phyloP scores from a whole-genome alignment of 2,329 filamentous ascomycete species.

The Monilinia aucupariae region DNA sequence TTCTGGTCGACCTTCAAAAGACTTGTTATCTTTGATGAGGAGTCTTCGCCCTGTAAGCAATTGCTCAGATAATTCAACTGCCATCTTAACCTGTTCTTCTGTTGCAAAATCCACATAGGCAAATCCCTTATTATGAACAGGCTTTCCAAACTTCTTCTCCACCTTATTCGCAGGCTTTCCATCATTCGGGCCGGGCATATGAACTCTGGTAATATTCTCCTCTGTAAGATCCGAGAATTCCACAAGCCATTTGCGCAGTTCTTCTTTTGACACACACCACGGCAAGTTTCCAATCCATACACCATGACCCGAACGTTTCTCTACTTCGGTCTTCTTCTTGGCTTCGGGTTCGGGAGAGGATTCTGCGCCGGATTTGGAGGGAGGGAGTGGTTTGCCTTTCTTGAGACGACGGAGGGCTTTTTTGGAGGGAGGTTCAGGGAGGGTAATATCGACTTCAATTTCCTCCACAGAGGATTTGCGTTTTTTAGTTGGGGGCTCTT shows the following conservation, averaged over 20 bases:
- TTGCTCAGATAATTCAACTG: conserved; percentile 80
- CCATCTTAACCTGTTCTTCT: conserved; percentile 60
- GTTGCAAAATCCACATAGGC: conserved; percentile 90
- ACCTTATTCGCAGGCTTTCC: conserved; percentile 34
- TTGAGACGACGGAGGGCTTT: conserved; percentile 86
- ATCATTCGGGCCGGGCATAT: conserved; percentile 47
- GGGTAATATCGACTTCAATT: conserved; percentile 81
- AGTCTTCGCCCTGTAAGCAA: conserved; percentile 70
- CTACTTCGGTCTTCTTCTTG: conserved; percentile 40
- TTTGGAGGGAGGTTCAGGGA: conserved; percentile 94
- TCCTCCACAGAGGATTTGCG: conserved; percentile 64
- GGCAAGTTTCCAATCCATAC: conserved; percentile 95
- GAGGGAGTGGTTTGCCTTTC: conserved; percentile 61
- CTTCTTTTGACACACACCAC: conserved; percentile 70
- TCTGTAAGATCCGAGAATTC: conserved; percentile 62
- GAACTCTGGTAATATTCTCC: conserved; percentile 72
- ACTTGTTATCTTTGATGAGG: conserved; percentile 88
- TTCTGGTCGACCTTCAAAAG: conserved; percentile 81
- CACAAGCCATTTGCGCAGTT: conserved; percentile 75
- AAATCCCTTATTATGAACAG: conserved; percentile 72
- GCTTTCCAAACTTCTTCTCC: conserved; percentile 31
- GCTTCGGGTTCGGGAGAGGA: conserved; percentile 37
- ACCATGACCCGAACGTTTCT: conserved; percentile 69
- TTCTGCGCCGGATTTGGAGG: conserved; percentile 41
- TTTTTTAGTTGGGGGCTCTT: conserved; percentile 45